Evolutionary conservation across 2,329 filamentous ascomycete genomes (phyloP), one percentile per base, ranked within the genome.

Genomic region (Pseudocercospora musae): DNA sequence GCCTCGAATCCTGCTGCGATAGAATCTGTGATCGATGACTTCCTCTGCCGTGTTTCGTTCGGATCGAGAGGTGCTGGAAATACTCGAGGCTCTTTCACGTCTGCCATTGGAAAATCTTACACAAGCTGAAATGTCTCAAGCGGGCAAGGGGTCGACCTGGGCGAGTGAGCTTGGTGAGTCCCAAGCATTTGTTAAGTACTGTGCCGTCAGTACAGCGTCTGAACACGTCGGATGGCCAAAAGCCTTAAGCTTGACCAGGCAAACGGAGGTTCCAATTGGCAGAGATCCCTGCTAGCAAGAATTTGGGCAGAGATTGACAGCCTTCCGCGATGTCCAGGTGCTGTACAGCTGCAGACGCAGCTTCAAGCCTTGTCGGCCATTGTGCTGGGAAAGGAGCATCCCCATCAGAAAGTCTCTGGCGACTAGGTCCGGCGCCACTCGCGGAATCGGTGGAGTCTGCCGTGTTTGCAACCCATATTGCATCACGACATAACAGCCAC

Each of bases 1-100:
- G 54, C 54, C 55, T 64, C 58, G 50, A 64, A 64, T 18, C 58
- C 54, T 11, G 33, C 59, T 27, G 58, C 58, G 27, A 63, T 44
- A 48, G 46, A 25, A 2, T 46, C 57, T 11, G 48, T 27, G n/a
- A 63, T 27, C 1, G 62, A 63, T 8, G 62, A 53, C 27, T 31
- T 58, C 31, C 60, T 55, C 13, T 27, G n/a, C 20, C 33, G 18
- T 9, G 49, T 6, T 11, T 40, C 57, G 21, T 50, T 15, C 15
- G 42, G 15, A 5, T n/a, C 21, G 6, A n/a, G 42, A 20, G 11
- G 11, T 31, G 25, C 40, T 15, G 48, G 4, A 20, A 46, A 58
- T 7, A 58, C 15, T 27, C 46, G 57, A 13, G 57, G 42, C 44
- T 58, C 15, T 18, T 58, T 58, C 4, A n/a, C 23, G 27, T 31